Base-by-base conservation (phyloP, 352 stramenopile species). In the Pythium coloratum region DNA sequence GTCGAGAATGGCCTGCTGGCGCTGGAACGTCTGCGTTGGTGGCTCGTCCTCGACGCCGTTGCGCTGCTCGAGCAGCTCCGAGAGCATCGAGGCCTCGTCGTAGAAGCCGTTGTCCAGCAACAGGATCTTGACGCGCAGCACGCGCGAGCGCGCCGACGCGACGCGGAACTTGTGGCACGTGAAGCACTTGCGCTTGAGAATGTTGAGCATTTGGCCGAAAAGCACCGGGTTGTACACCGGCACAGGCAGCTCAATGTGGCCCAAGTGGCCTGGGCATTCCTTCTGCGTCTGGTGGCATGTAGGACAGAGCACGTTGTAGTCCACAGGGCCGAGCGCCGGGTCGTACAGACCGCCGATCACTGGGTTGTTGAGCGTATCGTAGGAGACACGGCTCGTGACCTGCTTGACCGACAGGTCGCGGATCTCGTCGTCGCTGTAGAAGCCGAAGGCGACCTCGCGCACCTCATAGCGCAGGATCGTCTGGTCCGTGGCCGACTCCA, bases 121-220 rank as follows among this genome's bases (percentile, higher is more conserved):
- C 38, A 97, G 69, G 44, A 99, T 82, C 78, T 99, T 98, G 50
- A 97, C 82, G 46, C 83, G 80, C 66, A 95, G 76, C 7, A 97
- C 82, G 53, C 90, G 85, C 53, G 91, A 91, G 62, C 81, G 69
- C 30, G 84, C 77, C 53, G 86, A 86, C 9, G 86, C 75, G 28
- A 95, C 71, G 65, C 91, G 86, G 70, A 99, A 98, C 71, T 98
- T 97, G 86, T 99, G 97, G 88, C 98, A 99, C 59, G 87, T 93
- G 59, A 99, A 96, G 89, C 98, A 99, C 76, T 99, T 99, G 76
- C 89, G 87, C 73, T 97, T 95, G 67, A 99, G 84, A 33, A 99
- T 75, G 55, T 92, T 96, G 64, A 99, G 81, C 76, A 99, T 81
- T 40, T 96, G 87, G 1, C 64, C 51, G 67, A 99, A 99, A 20